Evolutionary conservation across 805 yeast genomes (phyloP).

Genomic region (Jamesozyma rosinii): DNA sequence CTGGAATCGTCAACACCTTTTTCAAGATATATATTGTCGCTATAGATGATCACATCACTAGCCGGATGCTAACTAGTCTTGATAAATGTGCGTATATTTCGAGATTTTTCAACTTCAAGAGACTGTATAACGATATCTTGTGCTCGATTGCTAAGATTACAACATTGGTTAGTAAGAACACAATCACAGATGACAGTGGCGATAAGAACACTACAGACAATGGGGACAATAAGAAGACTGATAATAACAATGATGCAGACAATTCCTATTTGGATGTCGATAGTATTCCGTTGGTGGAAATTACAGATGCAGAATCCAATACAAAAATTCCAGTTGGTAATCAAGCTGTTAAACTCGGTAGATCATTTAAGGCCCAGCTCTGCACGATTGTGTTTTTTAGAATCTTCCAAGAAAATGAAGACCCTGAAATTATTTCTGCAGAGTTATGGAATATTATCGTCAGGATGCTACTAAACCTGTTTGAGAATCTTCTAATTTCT

Average conservation of each 20-base stretch:
- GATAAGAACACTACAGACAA: slow-evolving; percentile 1
- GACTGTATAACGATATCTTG: slow-evolving; percentile 57
- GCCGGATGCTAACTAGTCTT: slow-evolving; percentile 77
- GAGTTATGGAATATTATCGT: slow-evolving; percentile 54
- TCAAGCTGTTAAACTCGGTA: slow-evolving; percentile 73
- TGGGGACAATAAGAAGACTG: slow-evolving; percentile 13
- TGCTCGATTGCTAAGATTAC: slow-evolving; percentile 60
- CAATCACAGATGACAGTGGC: not conserved
- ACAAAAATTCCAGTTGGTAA: slow-evolving; percentile 66
- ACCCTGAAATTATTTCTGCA: slow-evolving; percentile 31
- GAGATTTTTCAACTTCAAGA: slow-evolving; percentile 45
- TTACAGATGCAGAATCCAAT: slow-evolving; percentile 43
- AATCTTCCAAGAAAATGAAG: slow-evolving; percentile 51
- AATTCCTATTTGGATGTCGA: slow-evolving; percentile 14
- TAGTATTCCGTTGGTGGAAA: slow-evolving; percentile 34
- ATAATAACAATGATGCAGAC: slow-evolving; percentile 1
- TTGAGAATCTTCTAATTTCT: slow-evolving; percentile 60
- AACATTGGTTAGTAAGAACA: slow-evolving; percentile 39
- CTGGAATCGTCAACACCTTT: slow-evolving; percentile 59
- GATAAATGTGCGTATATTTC: slow-evolving; percentile 81
- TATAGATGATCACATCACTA: slow-evolving; percentile 78
- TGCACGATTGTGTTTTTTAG: slow-evolving; percentile 80
- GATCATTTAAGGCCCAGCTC: slow-evolving; percentile 84
- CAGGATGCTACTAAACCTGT: slow-evolving; percentile 52
- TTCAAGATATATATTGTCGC: slow-evolving; percentile 79